These are phyloP conservation scores for Fusarium sp. DNA, from an alignment of 2,329 filamentous ascomycete genomes.

Conservation along the genomic window DNA sequence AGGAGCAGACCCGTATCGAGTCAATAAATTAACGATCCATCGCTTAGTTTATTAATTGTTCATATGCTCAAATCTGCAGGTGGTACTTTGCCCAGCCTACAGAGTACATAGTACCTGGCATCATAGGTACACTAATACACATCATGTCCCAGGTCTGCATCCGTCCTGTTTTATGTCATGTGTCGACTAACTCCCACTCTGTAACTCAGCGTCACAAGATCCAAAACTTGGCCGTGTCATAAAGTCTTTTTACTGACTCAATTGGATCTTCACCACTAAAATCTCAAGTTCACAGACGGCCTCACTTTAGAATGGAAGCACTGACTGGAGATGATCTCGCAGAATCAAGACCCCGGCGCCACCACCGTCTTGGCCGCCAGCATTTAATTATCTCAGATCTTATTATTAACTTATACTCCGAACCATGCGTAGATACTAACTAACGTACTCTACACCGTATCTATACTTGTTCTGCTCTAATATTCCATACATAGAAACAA, in stretches of 20 bases:
- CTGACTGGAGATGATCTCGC: conserved; percentile 20
- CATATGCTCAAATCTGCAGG: conserved; percentile 17
- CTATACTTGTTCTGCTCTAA: not conserved
- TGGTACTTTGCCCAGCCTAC: not conserved
- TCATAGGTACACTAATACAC: conserved; percentile 30
- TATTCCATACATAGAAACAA: conserved; percentile 41
- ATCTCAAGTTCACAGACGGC: conserved; percentile 7
- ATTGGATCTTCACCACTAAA: conserved; percentile 8
- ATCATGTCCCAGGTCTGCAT: conserved; percentile 35
- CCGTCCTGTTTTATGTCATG: conserved; percentile 9
- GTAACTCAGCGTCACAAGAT: conserved; percentile 5
- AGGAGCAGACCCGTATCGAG: conserved; percentile 3
- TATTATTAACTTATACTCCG: not conserved
- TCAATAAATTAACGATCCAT: conserved; percentile 3
- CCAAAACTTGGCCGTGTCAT: conserved; percentile 29
- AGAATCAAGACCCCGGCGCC: conserved; percentile 10
- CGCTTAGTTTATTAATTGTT: conserved; percentile 6
- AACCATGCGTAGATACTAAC: not conserved
- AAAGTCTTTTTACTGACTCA: conserved; percentile 14
- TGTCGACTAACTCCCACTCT: conserved; percentile 9
- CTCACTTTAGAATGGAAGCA: conserved; percentile 23
- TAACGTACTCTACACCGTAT: not conserved
- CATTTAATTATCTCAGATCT: conserved; percentile 1
- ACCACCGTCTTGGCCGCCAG: conserved; percentile 21
- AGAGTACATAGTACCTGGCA: not conserved